phyloP scores from a whole-genome alignment of 768 basidiomycete genomes.

The Naganishia randhawae region DNA sequence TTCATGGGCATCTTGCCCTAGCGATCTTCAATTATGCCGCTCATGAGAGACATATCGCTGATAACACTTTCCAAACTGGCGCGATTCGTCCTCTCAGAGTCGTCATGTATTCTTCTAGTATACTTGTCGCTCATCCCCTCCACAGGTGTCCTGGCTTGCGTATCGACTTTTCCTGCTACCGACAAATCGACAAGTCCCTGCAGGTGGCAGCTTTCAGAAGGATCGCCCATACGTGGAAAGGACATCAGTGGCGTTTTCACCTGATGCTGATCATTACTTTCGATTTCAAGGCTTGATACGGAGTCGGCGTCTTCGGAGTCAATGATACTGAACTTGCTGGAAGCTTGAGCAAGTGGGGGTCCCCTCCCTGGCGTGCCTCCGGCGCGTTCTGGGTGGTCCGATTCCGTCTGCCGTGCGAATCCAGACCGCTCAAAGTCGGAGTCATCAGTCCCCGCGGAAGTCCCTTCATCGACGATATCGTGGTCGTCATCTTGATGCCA shows the following conservation, averaged over 20 bases:
- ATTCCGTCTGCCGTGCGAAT: neutral
- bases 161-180: neutral
- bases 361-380: neutral
- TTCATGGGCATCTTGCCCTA: neutral
- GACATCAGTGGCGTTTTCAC: neutral
- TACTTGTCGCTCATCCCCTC: neutral
- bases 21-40: constrained; percentile 6
- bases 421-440: neutral
- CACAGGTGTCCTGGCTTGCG: neutral
- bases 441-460: neutral
- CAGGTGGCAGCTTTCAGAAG: neutral
- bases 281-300: neutral
- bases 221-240: neutral
- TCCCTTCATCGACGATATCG: neutral
- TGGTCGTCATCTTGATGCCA: neutral
- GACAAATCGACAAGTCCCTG: neutral
- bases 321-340: neutral
- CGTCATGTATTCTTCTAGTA: neutral
- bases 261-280: neutral
- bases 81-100: constrained; percentile 6
- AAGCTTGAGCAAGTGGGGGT: neutral
- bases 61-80: constrained; percentile 1
- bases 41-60: constrained; percentile 7
- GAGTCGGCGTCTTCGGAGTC: neutral
- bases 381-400: neutral